Conservation (phyloP, 352 stramenopile genomes). For the Globisporangium spiculum region DNA sequence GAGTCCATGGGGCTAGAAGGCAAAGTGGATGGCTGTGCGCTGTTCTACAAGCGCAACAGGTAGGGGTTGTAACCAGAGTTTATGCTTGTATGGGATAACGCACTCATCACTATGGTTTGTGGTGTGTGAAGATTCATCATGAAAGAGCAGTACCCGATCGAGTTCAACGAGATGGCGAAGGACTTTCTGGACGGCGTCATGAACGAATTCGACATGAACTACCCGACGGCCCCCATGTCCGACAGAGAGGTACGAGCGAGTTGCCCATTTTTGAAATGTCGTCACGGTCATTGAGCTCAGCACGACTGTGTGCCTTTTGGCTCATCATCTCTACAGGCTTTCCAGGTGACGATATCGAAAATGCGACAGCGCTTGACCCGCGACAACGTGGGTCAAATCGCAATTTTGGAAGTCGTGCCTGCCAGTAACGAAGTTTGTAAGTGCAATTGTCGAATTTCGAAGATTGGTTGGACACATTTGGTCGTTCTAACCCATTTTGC, state of each 20-base stretch:
- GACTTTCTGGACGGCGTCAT: conserved; percentile 67
- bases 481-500: too few relatives aligned
- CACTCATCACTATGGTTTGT: neutral
- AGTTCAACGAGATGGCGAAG: conserved; percentile 96
- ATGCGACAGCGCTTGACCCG: conserved; percentile 91
- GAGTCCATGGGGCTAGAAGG: conserved; percentile 96
- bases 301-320: neutral
- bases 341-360: conserved; percentile 40
- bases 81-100: neutral
- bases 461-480: too few relatives aligned
- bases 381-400: conserved; percentile 98
- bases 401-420: conserved; percentile 94
- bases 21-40: conserved; percentile 97
- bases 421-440: conserved; percentile 66
- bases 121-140: conserved; percentile 60
- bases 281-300: too few relatives aligned
- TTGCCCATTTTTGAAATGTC: neutral
- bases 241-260: conserved; percentile 43
- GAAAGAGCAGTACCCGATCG: conserved; percentile 92
- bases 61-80: conserved; percentile 19
- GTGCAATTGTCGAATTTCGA: conserved; percentile 12
- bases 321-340: conserved; percentile 24
- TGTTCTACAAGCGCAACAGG: conserved; percentile 96
- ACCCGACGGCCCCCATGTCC: conserved; percentile 57
- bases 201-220: conserved; percentile 78